Base-by-base conservation (phyloP, 129 eudicot genomes). In the Solidago caesia region DNA sequence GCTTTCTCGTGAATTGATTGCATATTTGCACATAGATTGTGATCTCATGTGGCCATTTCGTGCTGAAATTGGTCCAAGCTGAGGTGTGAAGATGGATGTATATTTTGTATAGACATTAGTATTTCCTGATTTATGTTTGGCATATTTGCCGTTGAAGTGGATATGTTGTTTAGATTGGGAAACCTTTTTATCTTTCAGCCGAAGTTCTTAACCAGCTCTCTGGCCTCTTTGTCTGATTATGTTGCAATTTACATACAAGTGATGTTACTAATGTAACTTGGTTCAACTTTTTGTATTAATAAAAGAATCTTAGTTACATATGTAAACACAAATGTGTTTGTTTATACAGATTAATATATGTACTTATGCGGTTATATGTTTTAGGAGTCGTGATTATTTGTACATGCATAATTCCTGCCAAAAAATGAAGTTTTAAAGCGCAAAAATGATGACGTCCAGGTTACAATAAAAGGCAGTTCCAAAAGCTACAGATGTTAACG, bases 1-100 rank as follows among this genome's bases (percentile, higher is more conserved):
- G 85, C 80, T 13, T 92, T 92, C 73, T 68, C 74, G 15, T 79
- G 70, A 79, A 21, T 43, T 71, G 5, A 26, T 59, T 77, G 70
- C 53, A 66, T 66, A 66, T 64, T 64, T 64, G 68, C 12, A 69
- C 67, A 67, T 76, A 53, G 16, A 68, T 68, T 48, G 3, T 68
- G 29, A 14, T 4, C 43, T 64, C 45, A 15, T 6, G 1, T 21
- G 42, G 56, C 72, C 44, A 21, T 13, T 29, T 51, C 51, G 74
- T 51, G 61, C 62, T 26, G 56, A 68, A 55, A 75, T 14, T 71
- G 39, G 16, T 75, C 5, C 4, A 29, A 39, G 41, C 14, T 14
- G 65, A 41, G 53, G 44, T 42, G 59, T 45, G 66, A 68, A 56
- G 68, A 45, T n/a, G 25, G 11, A 73, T 73, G 77, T 59, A 73